Base-by-base conservation (phyloP, 2,329 filamentous ascomycete species). In the Bipolaris gigantea region DNA sequence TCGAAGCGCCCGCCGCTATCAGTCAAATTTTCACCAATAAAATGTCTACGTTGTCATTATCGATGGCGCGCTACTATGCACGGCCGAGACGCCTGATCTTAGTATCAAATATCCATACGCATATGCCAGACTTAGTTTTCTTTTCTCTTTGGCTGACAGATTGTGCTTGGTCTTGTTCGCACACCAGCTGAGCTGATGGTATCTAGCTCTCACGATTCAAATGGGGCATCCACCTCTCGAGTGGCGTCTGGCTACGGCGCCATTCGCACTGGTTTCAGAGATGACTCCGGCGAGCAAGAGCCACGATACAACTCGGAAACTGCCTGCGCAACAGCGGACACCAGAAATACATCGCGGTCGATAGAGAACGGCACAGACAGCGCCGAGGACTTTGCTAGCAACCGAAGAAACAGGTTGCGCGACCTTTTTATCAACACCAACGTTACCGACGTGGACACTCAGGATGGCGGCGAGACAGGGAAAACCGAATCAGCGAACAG, bases 401-500 rank as follows among this genome's bases (percentile, higher is more conserved):
- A 36, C 15, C 38, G 11, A 38, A 11, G 10, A 13, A 41, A 21
- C 13, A 33, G 47, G 36, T 47, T 55, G 50, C 62, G 51, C 15
- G 58, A 64, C 34, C 53, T 65, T 10, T 48, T 61, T 8, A 50
- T 71, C 50, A 45, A 67, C 10, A 70, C 65, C 2, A 64, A 61
- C 9, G 33, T 16, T 18, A 16, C 62, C 3, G 57, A 56, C 50
- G 46, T 61, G 11, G 62, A 50, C n/a, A 56, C 58, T 10, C 59
- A 63, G 15, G 52, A 63, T 7, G 21, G 61, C 25, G 60, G 69
- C 21, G 65, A 69, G 16, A 58, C 58, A 13, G 65, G 69, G 40
- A 60, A 66, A 35, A 43, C 54, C 8, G 60, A 65, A 56, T 60
- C 61, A 16, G 50, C 56, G 5, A 75, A 77, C 55, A 75, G 79